phyloP scores from a whole-genome alignment of 371 early-diverging fungal species.

The Mortierella sp. region DNA sequence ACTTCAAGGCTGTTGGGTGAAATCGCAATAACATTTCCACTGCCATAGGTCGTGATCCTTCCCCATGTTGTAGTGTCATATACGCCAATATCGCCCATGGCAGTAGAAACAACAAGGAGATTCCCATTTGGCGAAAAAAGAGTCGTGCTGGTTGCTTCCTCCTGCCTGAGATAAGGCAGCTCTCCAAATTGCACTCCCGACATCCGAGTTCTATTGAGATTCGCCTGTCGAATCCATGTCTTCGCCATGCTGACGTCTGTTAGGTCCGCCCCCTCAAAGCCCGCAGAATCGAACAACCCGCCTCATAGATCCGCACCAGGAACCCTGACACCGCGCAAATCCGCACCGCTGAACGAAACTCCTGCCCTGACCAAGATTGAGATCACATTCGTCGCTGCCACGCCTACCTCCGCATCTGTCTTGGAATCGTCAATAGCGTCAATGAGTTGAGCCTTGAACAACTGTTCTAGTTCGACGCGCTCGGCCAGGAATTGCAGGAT shows the following conservation, averaged over 20 bases:
- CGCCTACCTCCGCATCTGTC: background rate
- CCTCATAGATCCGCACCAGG: constrained; percentile 1
- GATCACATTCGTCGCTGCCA: constrained; percentile 9
- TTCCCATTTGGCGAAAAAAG: background rate
- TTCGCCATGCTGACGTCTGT: background rate
- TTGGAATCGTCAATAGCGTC: background rate
- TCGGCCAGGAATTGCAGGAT: constrained; percentile 18
- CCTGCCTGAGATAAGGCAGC: background rate
- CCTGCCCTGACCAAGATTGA: background rate
- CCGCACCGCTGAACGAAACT: background rate
- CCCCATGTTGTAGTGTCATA: background rate
- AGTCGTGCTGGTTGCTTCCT: too few species aligned
- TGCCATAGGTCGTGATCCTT: too few species aligned
- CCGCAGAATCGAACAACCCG: background rate
- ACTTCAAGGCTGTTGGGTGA: too few species aligned
- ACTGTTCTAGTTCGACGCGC: background rate
- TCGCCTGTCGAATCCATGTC: background rate
- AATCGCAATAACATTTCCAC: too few species aligned
- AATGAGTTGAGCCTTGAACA: background rate
- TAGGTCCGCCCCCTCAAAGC: background rate
- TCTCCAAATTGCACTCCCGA: background rate
- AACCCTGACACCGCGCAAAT: background rate
- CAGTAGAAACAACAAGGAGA: background rate
- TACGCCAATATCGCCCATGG: background rate
- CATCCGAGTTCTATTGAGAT: background rate